phyloP scores from a whole-genome alignment of 257 asterid genomes.

The Solanum acaule region DNA sequence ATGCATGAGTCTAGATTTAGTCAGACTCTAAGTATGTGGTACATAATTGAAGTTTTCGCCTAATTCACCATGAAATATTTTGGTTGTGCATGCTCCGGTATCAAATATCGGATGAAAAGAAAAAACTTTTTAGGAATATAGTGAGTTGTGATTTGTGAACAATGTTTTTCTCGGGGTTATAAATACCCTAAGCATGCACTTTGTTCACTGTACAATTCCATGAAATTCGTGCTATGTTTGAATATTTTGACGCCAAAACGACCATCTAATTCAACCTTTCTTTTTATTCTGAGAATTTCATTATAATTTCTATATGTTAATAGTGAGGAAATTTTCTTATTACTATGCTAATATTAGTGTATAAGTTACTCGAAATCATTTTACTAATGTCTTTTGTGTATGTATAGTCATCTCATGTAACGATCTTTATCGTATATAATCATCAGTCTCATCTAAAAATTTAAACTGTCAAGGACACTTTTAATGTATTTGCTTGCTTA shows the following conservation, averaged over 20 bases:
- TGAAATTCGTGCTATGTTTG: constrained; percentile 5
- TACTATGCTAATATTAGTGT: neutral
- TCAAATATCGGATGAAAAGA: neutral
- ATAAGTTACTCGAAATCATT: neutral
- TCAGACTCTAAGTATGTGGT: neutral
- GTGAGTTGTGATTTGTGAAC: neutral
- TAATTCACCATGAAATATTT: neutral
- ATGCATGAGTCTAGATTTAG: neutral
- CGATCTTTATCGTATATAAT: neutral
- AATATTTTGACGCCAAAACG: neutral
- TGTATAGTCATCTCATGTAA: neutral
- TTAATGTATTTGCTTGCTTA: neutral
- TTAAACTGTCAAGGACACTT: fast-evolving
- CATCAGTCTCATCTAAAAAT: neutral
- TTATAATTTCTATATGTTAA: neutral
- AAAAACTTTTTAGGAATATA: neutral
- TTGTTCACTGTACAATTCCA: neutral
- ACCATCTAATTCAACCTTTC: neutral
- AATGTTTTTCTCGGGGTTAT: neutral
- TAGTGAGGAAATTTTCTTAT: neutral
- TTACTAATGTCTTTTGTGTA: neutral
- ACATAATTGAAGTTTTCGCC: neutral
- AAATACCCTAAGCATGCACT: constrained; percentile 7
- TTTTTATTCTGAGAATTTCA: neutral
- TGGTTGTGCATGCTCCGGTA: fast-evolving